Base-by-base conservation (phyloP, 495 filamentous ascomycete genomes). In the Neurospora sp. region DNA sequence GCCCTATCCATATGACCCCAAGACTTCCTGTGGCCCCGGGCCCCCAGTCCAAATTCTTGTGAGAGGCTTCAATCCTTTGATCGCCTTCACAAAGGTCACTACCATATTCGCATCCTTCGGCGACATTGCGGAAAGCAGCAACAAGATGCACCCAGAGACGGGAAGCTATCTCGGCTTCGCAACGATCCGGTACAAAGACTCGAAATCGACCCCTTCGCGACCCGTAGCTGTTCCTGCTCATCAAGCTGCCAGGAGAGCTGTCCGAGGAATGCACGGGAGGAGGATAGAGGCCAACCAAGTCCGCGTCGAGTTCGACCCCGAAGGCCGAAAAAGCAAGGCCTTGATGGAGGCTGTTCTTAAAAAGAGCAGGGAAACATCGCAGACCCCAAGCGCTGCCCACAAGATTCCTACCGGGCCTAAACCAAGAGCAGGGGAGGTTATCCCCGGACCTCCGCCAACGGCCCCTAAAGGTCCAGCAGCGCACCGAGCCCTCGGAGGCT, bases 161-260 rank as follows among this genome's bases (percentile, higher is more conserved):
- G 96, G 96, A 13, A 96, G 92, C 73, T 96, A 93, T 76, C 87
- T 99, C 1, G 96, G 96, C 3, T 92, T 99, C 77, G 96, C 93
- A 71, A 92, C 92, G 21, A 91, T 99, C 78, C 89, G 91, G 74
- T 99, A 96, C 82, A 90, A 90, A 78, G 95, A 98, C 75, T 88
- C 86, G 28, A 85, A 83, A 72, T 86, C 88, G 5, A 82, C 75
- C 54, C 79, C 74, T 1, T 74, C 76, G 24, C 81, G 86, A 79
- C 78, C 88, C 81, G 69, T 87, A 13, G 76, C 86, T 11, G 77
- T 91, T 37, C 85, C 88, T n/a, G 96, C 93, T 13, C 86, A 89
- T 45, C 89, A 89, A 74, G 91, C 93, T 37, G 96, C 96, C 1
- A 91, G 88, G 78, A 88, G 88, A 69, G 96, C 96, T 79, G 91